phyloP scores from a whole-genome alignment of 2,329 filamentous ascomycete species.

The Furcasterigmium furcatum region DNA sequence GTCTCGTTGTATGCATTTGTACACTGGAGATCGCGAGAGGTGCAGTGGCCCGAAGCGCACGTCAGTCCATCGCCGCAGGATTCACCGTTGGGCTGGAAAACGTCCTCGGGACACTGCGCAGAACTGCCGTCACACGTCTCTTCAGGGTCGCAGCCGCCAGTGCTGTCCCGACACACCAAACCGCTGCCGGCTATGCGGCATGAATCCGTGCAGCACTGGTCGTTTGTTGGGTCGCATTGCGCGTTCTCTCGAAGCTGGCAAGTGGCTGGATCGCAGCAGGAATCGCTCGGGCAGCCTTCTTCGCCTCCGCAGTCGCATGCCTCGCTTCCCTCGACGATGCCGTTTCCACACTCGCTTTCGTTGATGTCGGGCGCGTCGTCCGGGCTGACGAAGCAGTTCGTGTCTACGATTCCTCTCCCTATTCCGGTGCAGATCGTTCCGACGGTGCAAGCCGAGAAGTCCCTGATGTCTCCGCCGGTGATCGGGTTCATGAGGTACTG shows the following conservation, averaged over 20 bases:
- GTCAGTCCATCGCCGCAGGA: slow-evolving; percentile 62
- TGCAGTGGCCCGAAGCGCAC: slow-evolving; percentile 84
- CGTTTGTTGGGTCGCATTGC: slow-evolving; percentile 70
- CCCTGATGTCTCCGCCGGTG: slow-evolving; percentile 62
- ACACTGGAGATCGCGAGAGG: slow-evolving; percentile 78
- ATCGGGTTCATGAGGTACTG: slow-evolving; percentile 88
- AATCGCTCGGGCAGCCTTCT: slow-evolving; percentile 63
- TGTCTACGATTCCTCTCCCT: slow-evolving; percentile 68
- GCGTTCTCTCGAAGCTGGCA: slow-evolving; percentile 71
- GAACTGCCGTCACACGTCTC: slow-evolving; percentile 70
- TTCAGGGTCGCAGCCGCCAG: slow-evolving; percentile 71
- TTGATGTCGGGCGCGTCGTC: slow-evolving; percentile 71
- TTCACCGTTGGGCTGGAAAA: slow-evolving; percentile 60
- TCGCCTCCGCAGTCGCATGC: slow-evolving; percentile 84
- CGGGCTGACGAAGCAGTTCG: slow-evolving; percentile 71
- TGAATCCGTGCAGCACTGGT: slow-evolving; percentile 63
- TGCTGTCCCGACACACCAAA: slow-evolving; percentile 70
- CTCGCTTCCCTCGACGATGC: slow-evolving; percentile 82
- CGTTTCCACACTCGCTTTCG: slow-evolving; percentile 81
- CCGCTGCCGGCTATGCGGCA: slow-evolving; percentile 63
- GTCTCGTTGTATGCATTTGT: slow-evolving; percentile 77
- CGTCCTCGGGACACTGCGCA: slow-evolving; percentile 67
- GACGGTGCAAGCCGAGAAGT: slow-evolving; percentile 77
- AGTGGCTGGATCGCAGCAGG: slow-evolving; percentile 74
- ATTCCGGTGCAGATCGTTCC: slow-evolving; percentile 85